Evolutionary conservation across 2,329 filamentous ascomycete species (phyloP).

Genomic region (Fusarium globosum): DNA sequence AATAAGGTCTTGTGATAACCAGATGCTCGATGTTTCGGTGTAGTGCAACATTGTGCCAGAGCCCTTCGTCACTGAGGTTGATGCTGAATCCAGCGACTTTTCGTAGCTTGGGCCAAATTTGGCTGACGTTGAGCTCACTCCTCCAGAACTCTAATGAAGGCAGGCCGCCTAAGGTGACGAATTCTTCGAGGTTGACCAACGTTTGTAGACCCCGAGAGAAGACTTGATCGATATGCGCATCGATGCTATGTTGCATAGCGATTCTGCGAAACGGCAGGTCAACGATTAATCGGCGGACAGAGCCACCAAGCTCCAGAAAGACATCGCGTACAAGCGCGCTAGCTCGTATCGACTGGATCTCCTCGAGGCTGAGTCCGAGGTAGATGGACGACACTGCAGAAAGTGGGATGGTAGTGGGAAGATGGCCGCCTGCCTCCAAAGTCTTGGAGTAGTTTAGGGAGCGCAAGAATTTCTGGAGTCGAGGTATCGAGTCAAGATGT

Average conservation of each 20-base stretch:
- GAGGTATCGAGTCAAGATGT: slow-evolving; percentile 4
- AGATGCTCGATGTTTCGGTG: slow-evolving; percentile 12
- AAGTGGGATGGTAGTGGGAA: slow-evolving; percentile 1
- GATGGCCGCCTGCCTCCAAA: neutral
- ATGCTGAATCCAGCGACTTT: slow-evolving; percentile 29
- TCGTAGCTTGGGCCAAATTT: slow-evolving; percentile 21
- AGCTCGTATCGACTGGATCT: neutral
- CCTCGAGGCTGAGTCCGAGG: slow-evolving; percentile 5
- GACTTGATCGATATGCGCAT: neutral
- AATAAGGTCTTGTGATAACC: slow-evolving; percentile 14
- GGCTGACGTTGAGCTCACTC: neutral
- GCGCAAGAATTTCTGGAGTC: slow-evolving; percentile 4
- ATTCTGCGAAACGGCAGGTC: slow-evolving; percentile 26
- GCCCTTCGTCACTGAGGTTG: slow-evolving; percentile 19
- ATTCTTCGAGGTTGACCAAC: slow-evolving; percentile 24
- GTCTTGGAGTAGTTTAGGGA: neutral
- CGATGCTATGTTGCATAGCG: slow-evolving; percentile 2
- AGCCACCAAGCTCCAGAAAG: slow-evolving; percentile 4
- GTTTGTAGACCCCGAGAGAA: slow-evolving; percentile 1
- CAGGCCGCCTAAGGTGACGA: slow-evolving; percentile 25
- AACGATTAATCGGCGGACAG: slow-evolving; percentile 22
- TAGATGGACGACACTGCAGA: slow-evolving; percentile 20
- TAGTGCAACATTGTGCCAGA: slow-evolving; percentile 27
- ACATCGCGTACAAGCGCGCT: slow-evolving; percentile 3
- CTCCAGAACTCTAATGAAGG: slow-evolving; percentile 28